These are phyloP conservation scores for Linnemannia schmuckeri DNA, from an alignment of 192 early-diverging fungal species.

Conservation along the genomic window DNA sequence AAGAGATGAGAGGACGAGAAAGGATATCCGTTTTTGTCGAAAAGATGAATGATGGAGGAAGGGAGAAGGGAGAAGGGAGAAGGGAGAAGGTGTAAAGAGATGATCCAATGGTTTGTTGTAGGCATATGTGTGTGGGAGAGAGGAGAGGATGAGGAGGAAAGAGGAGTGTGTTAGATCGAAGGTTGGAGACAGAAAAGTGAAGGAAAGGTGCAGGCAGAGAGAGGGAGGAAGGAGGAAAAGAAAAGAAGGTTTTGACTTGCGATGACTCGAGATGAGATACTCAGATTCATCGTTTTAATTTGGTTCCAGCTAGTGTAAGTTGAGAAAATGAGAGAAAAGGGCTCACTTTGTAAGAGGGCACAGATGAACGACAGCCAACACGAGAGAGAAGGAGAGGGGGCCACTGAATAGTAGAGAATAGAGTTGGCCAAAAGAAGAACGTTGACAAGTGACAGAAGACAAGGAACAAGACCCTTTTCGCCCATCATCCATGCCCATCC, in stretches of 20 bases:
- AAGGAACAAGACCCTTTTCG: background rate
- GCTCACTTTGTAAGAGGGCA: background rate
- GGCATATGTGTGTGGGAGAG: too few species aligned
- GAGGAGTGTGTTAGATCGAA: background rate
- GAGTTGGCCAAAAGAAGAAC: background rate
- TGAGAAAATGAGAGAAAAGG: background rate
- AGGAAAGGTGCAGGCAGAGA: background rate
- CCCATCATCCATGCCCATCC: background rate
- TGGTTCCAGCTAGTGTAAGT: background rate
- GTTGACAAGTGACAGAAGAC: background rate
- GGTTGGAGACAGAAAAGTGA: background rate
- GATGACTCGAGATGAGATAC: slow-evolving; percentile 23
- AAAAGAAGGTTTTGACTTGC: slow-evolving; percentile 13
- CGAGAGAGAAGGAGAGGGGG: background rate
- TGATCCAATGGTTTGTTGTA: too few species aligned
- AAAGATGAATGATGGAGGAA: too few species aligned
- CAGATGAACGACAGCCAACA: background rate
- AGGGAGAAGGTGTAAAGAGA: too few species aligned
- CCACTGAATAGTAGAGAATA: background rate
- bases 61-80: too few species aligned
- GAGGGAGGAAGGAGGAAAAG: background rate
- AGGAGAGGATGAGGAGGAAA: too few species aligned
- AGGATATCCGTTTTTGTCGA: too few species aligned
- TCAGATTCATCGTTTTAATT: background rate
- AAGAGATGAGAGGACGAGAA: too few species aligned